Conservation (phyloP, 2,329 filamentous ascomycete species). For the Diatrype stigma region DNA sequence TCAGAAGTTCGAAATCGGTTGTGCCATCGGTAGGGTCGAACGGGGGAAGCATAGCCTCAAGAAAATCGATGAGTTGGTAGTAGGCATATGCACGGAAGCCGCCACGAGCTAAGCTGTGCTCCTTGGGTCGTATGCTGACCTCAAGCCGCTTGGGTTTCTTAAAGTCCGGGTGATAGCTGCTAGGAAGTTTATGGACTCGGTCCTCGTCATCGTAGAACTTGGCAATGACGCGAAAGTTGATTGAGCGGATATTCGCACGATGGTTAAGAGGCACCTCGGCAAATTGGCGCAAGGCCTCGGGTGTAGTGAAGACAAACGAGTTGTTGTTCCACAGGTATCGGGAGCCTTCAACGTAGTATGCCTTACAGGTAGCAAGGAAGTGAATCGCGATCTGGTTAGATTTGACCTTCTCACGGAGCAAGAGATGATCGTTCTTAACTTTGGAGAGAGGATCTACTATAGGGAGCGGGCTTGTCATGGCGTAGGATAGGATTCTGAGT, state of each 20-base stretch:
- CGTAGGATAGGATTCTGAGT: slow-evolving; percentile 47
- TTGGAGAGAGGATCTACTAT: slow-evolving; percentile 52
- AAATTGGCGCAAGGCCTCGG: slow-evolving; percentile 45
- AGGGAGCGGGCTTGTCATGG: slow-evolving; percentile 43
- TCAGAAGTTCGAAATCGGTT: neutral
- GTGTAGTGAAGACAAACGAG: slow-evolving; percentile 51
- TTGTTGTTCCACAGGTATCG: slow-evolving; percentile 49
- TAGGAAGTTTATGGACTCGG: slow-evolving; percentile 35
- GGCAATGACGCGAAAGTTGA: slow-evolving; percentile 51
- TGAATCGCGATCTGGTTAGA: slow-evolving; percentile 48
- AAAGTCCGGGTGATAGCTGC: slow-evolving; percentile 39
- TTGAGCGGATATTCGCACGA: slow-evolving; percentile 39
- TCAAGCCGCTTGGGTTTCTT: slow-evolving; percentile 38
- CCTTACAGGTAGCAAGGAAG: slow-evolving; percentile 48
- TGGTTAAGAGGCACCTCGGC: slow-evolving; percentile 38
- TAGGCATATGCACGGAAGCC: slow-evolving; percentile 53
- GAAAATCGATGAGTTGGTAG: slow-evolving; percentile 50
- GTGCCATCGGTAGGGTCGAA: slow-evolving; percentile 36
- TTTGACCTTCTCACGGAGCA: slow-evolving; percentile 37
- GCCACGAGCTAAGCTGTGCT: slow-evolving; percentile 42
- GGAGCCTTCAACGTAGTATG: slow-evolving; percentile 45
- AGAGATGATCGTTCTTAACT: slow-evolving; percentile 38
- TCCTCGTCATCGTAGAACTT: slow-evolving; percentile 52
- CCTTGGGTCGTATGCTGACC: slow-evolving; percentile 39
- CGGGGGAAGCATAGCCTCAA: slow-evolving; percentile 47